Base-by-base conservation (phyloP, 73 alveolate species). In the Blepharisma stoltei region DNA sequence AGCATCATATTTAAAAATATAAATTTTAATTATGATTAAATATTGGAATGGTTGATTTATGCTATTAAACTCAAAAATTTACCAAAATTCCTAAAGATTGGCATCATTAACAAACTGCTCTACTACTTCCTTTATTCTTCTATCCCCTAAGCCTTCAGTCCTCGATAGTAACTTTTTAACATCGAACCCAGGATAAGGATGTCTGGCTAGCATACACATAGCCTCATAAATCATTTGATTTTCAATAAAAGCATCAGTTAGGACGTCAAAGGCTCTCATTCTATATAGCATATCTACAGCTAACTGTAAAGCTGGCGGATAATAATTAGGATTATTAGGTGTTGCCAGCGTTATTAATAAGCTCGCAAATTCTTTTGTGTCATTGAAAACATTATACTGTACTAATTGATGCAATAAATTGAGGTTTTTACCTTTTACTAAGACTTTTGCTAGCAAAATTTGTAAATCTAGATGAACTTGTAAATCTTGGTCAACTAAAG, bases 201-300 rank as follows among this genome's bases (percentile, higher is more conserved):
- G 18, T 25, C 23, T 60, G 14, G 73, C 46, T 1, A 60, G 45
- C 38, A 60, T n/a, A 2, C 14, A 9, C 14, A 60, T 14, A 1
- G 73, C 46, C 45, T 60, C 73, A 25, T 18, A 60, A 25, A 60
- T 25, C 14, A 60, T 14, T 14, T 25, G 14, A 20, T 60, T 60
- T n/a, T 60, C 73, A 14, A 60, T 8, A 38, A 25, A 18, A 14
- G 23, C 49, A 25, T 60, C 73, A 60, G 23, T 60, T 20, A 60
- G 37, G 18, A 8, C 23, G 18, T 60, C 73, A 18, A 14, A 18
- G 18, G 73, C 73, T 18, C 73, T 60, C 38, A 60, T n/a, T 5
- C 73, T 60, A 25, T 14, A 60, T 9, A 60, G 45, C 73, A 60
- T 60, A 60, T 60, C 73, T 14, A 60, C 73, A 14, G 73, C 14